Evolutionary conservation across 495 filamentous ascomycete genomes (phyloP), one percentile per base, ranked within the genome.

Genomic region (Penicillium diatomitis): DNA sequence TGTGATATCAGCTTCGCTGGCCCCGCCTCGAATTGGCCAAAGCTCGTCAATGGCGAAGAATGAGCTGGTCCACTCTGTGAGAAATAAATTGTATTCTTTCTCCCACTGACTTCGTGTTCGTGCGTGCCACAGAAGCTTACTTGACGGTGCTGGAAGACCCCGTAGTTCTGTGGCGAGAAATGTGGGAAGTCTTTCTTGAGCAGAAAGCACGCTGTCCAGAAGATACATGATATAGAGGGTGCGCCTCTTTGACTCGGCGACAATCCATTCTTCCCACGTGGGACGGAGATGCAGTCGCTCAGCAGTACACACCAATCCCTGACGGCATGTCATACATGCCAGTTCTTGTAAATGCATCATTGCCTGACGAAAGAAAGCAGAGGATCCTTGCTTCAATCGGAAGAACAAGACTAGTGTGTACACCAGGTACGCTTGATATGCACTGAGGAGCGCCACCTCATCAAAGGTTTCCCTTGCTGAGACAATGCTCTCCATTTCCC

Each of bases 201-300:
- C 41, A 4, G 61, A 70, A 8, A 73, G 61, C 2, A 75, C 54
- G 36, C 66, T 71, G 40, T 72, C 68, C 40, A 77, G 71, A 27
- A 77, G 63, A 44, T 76, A 77, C 72, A 75, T 74, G 4, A 65
- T 61, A 46, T 62, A 77, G 0, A 77, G 38, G 31, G 74, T 70
- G 4, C 74, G 66, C 30, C 71, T 57, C 40, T 71, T 76, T 9
- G 73, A 57, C 46, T 68, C 68, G 11, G 69, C 61, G 5, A 72
- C 54, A 40, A 77, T 71, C 74, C 73, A 77, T 20, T 66, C 61
- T 53, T 76, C 73, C 74, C 72, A 77, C 35, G 46, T 60, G 0
- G 74, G 74, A 3, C 70, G 63, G 6, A 59, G 41, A 27, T 57
- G 60, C 31, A 53, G 53, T 31, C 61, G 51, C 36, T 77, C 74